Evolutionary conservation across 1,139 yeast genomes (phyloP).

Genomic region (Schizosaccharomyces versatilis): DNA sequence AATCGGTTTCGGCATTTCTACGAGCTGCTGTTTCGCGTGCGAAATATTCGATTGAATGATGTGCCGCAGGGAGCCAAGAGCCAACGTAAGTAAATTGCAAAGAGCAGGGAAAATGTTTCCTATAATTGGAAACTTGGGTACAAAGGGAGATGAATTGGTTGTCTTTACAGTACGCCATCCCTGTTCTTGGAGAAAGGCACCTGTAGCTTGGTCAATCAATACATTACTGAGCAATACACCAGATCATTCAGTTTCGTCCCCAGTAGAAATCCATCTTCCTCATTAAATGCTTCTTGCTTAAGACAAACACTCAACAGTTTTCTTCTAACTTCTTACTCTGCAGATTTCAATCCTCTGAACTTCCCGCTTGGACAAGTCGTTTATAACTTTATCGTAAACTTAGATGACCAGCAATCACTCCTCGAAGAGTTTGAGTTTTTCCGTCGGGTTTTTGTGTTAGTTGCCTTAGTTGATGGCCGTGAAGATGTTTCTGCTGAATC

Average conservation of each 20-base stretch:
- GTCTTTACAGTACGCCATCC: no score
- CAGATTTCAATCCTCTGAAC: constrained; percentile 35
- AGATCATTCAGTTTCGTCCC: no score
- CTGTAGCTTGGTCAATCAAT: no score
- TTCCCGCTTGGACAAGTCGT: constrained; percentile 56
- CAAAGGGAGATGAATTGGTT: no score
- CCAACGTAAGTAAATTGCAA: background rate
- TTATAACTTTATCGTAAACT: constrained; percentile 31
- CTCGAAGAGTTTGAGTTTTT: constrained; percentile 78
- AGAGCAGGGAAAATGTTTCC: background rate
- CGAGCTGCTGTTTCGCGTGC: background rate
- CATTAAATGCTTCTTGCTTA: no score
- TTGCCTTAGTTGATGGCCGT: constrained; percentile 37
- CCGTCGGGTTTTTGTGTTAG: constrained; percentile 44
- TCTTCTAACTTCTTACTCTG: background rate
- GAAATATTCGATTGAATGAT: constrained; percentile 7
- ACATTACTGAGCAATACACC: no score
- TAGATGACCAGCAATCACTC: constrained; percentile 38
- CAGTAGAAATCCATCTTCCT: no score
- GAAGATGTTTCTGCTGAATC: constrained; percentile 18
- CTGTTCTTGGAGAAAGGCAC: no score
- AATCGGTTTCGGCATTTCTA: constrained; percentile 3
- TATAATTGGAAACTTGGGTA: no score
- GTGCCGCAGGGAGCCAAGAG: constrained; percentile 1
- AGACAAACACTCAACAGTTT: background rate